Evolutionary conservation across 805 yeast genomes (phyloP).

Genomic region (Yarrowia alimentaria): DNA sequence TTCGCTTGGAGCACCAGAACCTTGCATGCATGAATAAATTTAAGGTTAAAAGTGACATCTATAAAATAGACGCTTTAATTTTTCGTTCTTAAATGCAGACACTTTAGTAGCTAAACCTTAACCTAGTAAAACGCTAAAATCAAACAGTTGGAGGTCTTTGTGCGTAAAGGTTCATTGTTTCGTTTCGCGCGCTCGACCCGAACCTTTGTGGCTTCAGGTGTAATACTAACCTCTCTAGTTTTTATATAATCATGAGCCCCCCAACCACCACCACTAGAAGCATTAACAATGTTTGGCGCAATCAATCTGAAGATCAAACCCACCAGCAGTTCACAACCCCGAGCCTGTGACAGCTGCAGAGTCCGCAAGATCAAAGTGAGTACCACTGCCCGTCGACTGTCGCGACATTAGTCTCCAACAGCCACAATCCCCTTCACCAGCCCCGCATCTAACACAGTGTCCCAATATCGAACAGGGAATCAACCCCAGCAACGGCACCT

Average conservation of each 20-base stretch:
- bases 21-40: neutral
- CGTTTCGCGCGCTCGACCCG: constrained; percentile 23
- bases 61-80: too few relatives aligned
- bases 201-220: constrained; percentile 22
- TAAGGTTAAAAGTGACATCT: neutral
- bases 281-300: constrained; percentile 22
- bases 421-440: neutral
- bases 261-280: constrained; percentile 3
- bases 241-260: constrained; percentile 15
- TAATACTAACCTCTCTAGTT: constrained; percentile 21
- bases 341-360: constrained; percentile 22
- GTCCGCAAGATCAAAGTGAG: constrained; percentile 25
- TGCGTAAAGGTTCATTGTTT: constrained; percentile 9
- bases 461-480: constrained; percentile 23
- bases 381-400: too few relatives aligned
- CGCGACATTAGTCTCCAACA: too few relatives aligned
- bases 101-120: neutral
- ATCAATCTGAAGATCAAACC: constrained; percentile 21
- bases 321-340: constrained; percentile 9
- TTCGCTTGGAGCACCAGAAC: neutral
- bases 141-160: constrained; percentile 14
- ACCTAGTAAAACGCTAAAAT: constrained; percentile 13
- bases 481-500: constrained; percentile 9
- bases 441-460: neutral
- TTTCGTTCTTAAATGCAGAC: too few relatives aligned